phyloP scores from a whole-genome alignment of 768 basidiomycete species.

The Macrolepiota fuliginosa region DNA sequence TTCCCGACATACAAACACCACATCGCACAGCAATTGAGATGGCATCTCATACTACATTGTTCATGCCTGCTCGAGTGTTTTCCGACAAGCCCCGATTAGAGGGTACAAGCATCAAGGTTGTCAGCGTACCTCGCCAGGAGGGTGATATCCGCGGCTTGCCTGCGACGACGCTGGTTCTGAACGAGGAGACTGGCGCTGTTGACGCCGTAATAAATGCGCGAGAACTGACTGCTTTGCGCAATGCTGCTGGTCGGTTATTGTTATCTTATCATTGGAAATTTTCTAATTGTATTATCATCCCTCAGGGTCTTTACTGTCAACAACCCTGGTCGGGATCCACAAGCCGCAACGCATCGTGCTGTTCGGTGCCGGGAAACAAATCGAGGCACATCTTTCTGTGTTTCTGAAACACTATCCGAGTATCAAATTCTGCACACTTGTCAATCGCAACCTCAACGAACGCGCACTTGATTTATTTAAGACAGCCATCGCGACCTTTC shows the following conservation, averaged over 20 bases:
- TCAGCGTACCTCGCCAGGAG: constrained; percentile 56
- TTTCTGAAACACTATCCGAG: constrained; percentile 57
- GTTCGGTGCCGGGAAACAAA: constrained; percentile 76
- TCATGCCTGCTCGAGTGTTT: constrained; percentile 75
- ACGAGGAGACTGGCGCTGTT: constrained; percentile 66
- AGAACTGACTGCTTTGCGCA: constrained; percentile 75
- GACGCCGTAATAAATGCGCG: constrained; percentile 79
- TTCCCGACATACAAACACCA: constrained; percentile 39
- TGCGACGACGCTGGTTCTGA: constrained; percentile 72
- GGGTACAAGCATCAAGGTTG: constrained; percentile 78
- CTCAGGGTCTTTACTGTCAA: constrained; percentile 68
- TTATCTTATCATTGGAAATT: neutral
- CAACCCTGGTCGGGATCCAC: constrained; percentile 44
- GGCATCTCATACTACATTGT: constrained; percentile 57
- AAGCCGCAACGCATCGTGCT: constrained; percentile 48
- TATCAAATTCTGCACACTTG: constrained; percentile 51
- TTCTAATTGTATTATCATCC: neutral
- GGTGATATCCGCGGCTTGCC: constrained; percentile 59
- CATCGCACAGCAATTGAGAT: constrained; percentile 58
- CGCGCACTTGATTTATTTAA: constrained; percentile 41
- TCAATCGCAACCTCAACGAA: constrained; percentile 56
- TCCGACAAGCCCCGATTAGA: constrained; percentile 11
- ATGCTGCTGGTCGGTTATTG: constrained; percentile 65
- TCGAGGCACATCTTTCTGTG: constrained; percentile 61
- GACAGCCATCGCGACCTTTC: constrained; percentile 22